These are phyloP conservation scores for Rhypophila decipiens DNA, from an alignment of 495 filamentous ascomycete genomes.

Conservation along the genomic window DNA sequence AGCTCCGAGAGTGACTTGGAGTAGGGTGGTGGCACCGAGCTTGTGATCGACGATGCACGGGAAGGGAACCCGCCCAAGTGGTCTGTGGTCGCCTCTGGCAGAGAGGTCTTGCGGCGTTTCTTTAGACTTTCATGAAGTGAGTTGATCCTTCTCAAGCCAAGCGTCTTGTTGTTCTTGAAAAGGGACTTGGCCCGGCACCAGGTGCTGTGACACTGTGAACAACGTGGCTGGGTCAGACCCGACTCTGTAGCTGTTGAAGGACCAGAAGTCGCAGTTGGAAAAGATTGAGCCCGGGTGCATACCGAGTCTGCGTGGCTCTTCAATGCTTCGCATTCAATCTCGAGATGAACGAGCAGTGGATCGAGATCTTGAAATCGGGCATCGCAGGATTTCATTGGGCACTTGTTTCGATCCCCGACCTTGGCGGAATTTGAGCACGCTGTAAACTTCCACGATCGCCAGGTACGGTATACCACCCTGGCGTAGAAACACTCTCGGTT, in stretches of 20 bases:
- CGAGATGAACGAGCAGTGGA: neutral
- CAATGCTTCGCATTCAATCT: neutral
- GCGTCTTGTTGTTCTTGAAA: neutral
- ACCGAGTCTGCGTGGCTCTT: neutral
- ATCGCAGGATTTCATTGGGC: neutral
- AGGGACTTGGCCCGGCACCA: conserved; percentile 1
- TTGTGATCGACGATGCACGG: no score
- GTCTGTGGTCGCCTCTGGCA: no score
- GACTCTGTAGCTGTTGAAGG: no score
- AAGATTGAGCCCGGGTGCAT: neutral
- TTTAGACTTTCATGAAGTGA: neutral
- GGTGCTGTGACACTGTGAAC: neutral
- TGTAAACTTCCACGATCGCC: neutral
- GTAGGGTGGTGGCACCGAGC: no score
- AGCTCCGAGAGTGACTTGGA: no score
- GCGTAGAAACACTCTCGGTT: neutral
- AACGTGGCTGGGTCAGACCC: no score
- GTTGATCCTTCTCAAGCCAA: neutral
- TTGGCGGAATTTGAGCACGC: neutral
- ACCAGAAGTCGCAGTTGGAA: neutral
- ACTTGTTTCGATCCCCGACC: neutral
- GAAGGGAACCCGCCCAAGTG: no score
- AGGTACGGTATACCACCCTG: neutral
- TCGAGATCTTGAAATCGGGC: neutral
- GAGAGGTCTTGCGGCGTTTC: neutral